Conservation (phyloP, 169 alveolate genomes). For the Pseudocohnilembus persalinus region DNA sequence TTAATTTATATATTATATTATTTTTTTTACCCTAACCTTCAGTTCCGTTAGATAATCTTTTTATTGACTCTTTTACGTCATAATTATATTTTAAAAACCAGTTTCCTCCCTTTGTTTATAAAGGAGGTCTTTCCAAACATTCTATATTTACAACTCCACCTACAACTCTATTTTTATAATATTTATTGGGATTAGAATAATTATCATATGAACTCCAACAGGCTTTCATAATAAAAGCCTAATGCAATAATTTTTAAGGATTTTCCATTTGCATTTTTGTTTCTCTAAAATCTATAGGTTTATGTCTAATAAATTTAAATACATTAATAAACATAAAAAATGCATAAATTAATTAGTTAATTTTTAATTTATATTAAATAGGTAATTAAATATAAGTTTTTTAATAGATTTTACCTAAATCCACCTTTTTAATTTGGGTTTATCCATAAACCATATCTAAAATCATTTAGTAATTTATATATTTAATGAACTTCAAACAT, state of each 20-base stretch:
- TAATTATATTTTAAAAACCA: conserved; percentile 31
- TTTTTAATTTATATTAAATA: too few species aligned
- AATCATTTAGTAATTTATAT: neutral
- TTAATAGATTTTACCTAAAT: too few species aligned
- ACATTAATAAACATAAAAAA: neutral
- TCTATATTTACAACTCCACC: conserved; percentile 48
- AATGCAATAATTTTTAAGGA: conserved; percentile 25
- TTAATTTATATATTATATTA: neutral
- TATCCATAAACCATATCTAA: conserved; percentile 44
- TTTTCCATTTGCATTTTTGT: conserved; percentile 24
- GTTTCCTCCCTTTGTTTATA: conserved; percentile 19
- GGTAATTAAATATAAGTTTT: neutral
- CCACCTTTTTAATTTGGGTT: conserved; percentile 35
- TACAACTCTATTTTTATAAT: conserved; percentile 32
- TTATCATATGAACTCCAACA: conserved; percentile 41
- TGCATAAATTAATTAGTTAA: too few species aligned
- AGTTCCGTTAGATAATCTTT: conserved; percentile 21
- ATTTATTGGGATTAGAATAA: conserved; percentile 20
- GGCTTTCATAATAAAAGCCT: conserved; percentile 28
- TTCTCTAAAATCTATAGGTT: conserved; percentile 39
- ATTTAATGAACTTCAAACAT: conserved; percentile 17
- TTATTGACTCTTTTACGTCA: conserved; percentile 40
- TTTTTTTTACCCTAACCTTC: conserved; percentile 14
- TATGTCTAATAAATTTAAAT: conserved; percentile 8
- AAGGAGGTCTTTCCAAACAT: conserved; percentile 26